Evolutionary conservation across 495 filamentous ascomycete species (phyloP).

Genomic region (Talaromyces ruber): DNA sequence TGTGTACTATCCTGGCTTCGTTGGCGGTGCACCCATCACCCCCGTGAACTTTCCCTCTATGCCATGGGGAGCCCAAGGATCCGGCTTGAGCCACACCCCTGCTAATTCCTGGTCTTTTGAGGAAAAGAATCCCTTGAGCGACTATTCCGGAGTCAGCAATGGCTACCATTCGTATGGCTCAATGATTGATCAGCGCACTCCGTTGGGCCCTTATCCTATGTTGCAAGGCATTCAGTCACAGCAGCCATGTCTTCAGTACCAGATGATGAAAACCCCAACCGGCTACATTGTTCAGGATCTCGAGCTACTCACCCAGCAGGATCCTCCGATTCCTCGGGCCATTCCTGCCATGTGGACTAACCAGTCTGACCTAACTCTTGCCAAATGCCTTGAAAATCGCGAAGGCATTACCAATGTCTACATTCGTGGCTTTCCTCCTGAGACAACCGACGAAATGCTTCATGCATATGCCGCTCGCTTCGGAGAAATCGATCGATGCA

Average conservation of each 20-base stretch:
- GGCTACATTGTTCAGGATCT: slow-evolving; percentile 57
- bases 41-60: slow-evolving; percentile 8
- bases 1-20: slow-evolving; percentile 10
- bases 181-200: slow-evolving; percentile 13
- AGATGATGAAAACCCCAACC: slow-evolving; percentile 38
- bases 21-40: slow-evolving; percentile 13
- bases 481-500: slow-evolving; percentile 84
- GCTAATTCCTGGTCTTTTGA: slow-evolving; percentile 10
- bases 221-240: slow-evolving; percentile 13
- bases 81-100: slow-evolving; percentile 1
- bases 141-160: slow-evolving; percentile 1
- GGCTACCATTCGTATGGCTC: slow-evolving; percentile 17
- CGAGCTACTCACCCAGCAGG: slow-evolving; percentile 59
- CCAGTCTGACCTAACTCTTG: slow-evolving; percentile 66
- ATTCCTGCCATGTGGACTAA: slow-evolving; percentile 78
- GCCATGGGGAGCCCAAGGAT: slow-evolving; percentile 18
- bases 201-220: slow-evolving; percentile 16
- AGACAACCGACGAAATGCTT: slow-evolving; percentile 88
- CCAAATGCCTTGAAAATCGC: slow-evolving; percentile 85
- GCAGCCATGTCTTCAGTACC: slow-evolving; percentile 20
- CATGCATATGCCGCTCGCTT: slow-evolving; percentile 76
- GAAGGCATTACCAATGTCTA: slow-evolving; percentile 91
- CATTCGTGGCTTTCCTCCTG: slow-evolving; percentile 87
- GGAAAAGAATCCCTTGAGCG: slow-evolving; percentile 8
- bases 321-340: slow-evolving; percentile 78